phyloP scores from a whole-genome alignment of 495 filamentous ascomycete species.

The Poronia punctata region DNA sequence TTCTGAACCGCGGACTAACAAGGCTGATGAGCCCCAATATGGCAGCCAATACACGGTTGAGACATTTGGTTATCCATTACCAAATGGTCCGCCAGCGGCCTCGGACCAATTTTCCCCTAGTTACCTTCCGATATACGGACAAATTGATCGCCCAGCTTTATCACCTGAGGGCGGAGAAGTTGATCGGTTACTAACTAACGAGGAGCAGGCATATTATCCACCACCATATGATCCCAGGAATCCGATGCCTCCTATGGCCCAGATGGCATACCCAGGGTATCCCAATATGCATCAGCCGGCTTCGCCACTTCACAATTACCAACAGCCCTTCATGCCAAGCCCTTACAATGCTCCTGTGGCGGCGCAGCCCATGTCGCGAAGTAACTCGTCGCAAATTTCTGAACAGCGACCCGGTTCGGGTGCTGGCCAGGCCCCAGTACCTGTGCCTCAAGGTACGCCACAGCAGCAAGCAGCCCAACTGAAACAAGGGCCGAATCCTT shows the following conservation, averaged over 20 bases:
- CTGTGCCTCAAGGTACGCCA: slow-evolving; percentile 37
- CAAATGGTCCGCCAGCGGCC: slow-evolving; percentile 19
- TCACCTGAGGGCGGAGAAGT: slow-evolving; percentile 63
- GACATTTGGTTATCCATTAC: slow-evolving; percentile 11
- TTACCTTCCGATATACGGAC: slow-evolving; percentile 25
- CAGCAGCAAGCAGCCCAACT: slow-evolving; percentile 50
- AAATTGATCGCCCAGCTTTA: slow-evolving; percentile 42
- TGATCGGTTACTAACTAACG: slow-evolving; percentile 65
- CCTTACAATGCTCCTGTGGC: slow-evolving; percentile 49
- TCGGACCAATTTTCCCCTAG: slow-evolving; percentile 24
- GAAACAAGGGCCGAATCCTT: slow-evolving; percentile 52
- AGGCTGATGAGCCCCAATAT: slow-evolving; percentile 13
- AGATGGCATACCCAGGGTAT: slow-evolving; percentile 37
- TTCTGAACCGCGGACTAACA: slow-evolving; percentile 23
- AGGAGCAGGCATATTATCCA: slow-evolving; percentile 48
- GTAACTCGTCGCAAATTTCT: slow-evolving; percentile 66
- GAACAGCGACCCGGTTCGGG: slow-evolving; percentile 73
- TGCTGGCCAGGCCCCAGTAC: slow-evolving; percentile 53
- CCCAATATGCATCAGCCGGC: slow-evolving; percentile 43
- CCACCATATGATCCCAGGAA: slow-evolving; percentile 20
- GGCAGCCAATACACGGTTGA: slow-evolving; percentile 9
- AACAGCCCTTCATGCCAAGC: slow-evolving; percentile 40
- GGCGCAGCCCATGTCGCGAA: slow-evolving; percentile 70
- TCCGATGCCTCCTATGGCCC: slow-evolving; percentile 11
- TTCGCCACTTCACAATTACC: slow-evolving; percentile 39